phyloP scores from a whole-genome alignment of 495 filamentous ascomycete species.

The Aeminium ludgeri region DNA sequence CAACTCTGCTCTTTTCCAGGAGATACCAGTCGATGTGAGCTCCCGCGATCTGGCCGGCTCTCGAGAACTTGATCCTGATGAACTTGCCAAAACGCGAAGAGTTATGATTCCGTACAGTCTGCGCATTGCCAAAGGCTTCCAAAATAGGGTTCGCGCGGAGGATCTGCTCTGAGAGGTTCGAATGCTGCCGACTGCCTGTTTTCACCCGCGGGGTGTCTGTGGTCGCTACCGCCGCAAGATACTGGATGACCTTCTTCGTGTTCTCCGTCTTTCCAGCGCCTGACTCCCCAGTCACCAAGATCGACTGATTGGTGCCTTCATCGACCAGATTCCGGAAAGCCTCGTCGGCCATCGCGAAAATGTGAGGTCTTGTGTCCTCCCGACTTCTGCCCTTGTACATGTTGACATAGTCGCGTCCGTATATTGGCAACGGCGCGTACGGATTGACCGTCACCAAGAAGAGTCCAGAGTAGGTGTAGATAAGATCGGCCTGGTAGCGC shows the following conservation, averaged over 20 bases:
- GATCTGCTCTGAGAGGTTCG: slow-evolving; percentile 92
- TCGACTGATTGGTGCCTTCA: slow-evolving; percentile 91
- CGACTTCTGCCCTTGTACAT: slow-evolving; percentile 83
- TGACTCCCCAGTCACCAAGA: slow-evolving; percentile 95
- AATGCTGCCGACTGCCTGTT: slow-evolving; percentile 46
- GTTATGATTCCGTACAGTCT: slow-evolving; percentile 96
- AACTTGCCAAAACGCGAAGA: slow-evolving; percentile 98
- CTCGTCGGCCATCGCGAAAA: slow-evolving; percentile 96
- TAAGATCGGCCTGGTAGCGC: slow-evolving; percentile 85
- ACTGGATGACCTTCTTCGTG: slow-evolving; percentile 99
- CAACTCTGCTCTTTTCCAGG: slow-evolving; percentile 89
- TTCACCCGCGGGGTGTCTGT: slow-evolving; percentile 53
- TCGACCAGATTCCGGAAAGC: slow-evolving; percentile 92
- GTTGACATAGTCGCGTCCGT: slow-evolving; percentile 89
- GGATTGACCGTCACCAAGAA: slow-evolving; percentile 97
- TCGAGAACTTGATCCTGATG: slow-evolving; percentile 89
- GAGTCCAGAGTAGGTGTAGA: slow-evolving; percentile 96
- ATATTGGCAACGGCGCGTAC: slow-evolving; percentile 87
- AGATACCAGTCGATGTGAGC: slow-evolving; percentile 99
- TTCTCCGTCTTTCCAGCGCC: slow-evolving; percentile 99
- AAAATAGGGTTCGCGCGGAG: slow-evolving; percentile 93
- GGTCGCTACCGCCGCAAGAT: slow-evolving; percentile 83
- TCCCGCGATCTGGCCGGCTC: slow-evolving; percentile 79
- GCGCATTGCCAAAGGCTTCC: slow-evolving; percentile 95
- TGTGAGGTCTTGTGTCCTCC: slow-evolving; percentile 93